Percentiles rank a stretch among this genome's conserved stretches.
phyloP scores from a whole-genome alignment of 495 filamentous ascomycete genomes.

The Penicillium cinerascens region DNA sequence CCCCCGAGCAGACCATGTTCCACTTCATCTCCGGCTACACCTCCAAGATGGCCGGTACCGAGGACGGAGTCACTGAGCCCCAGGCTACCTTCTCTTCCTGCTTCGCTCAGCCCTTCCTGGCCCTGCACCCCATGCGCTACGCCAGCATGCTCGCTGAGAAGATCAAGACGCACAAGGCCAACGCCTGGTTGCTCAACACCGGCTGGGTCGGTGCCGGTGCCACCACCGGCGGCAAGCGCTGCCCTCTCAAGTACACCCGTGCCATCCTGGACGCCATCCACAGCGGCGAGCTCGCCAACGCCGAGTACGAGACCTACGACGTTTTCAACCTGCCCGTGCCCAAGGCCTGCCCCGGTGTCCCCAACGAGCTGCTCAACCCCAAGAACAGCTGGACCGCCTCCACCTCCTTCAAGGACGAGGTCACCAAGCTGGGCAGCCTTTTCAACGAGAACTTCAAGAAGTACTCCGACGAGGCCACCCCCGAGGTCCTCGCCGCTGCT shows the following conservation, averaged over 20 bases:
- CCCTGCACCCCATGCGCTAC: slow-evolving; percentile 98
- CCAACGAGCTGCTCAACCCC: slow-evolving; percentile 89
- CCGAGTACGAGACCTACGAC: slow-evolving; percentile 90
- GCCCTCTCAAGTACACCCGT: slow-evolving; percentile 97
- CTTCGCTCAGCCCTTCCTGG: slow-evolving; percentile 99
- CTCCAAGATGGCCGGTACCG: slow-evolving; percentile 99
- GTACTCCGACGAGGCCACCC: slow-evolving; percentile 82
- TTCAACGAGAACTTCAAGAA: slow-evolving; percentile 98
- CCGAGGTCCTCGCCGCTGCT: slow-evolving; percentile 57
- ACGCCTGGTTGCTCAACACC: slow-evolving; percentile 98
- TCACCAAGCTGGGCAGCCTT: slow-evolving; percentile 78
- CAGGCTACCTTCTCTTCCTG: slow-evolving; percentile 98
- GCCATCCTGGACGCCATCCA: slow-evolving; percentile 98
- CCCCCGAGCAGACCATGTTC: slow-evolving; percentile 97
- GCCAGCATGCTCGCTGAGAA: slow-evolving; percentile 97
- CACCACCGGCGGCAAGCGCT: slow-evolving; percentile 93
- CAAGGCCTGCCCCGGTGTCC: slow-evolving; percentile 79
- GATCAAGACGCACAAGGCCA: slow-evolving; percentile 90
- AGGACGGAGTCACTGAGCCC: slow-evolving; percentile 93
- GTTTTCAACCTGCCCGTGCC: slow-evolving; percentile 95
- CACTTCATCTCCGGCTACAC: slow-evolving; percentile 99
- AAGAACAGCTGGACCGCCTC: slow-evolving; percentile 84
- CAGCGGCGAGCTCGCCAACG: slow-evolving; percentile 87
- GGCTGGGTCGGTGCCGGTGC: slow-evolving; percentile 98
- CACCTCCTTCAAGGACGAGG: slow-evolving; percentile 75